phyloP scores from a whole-genome alignment of 176 grass and related monocot genomes.

The Aegilops tauschii region DNA sequence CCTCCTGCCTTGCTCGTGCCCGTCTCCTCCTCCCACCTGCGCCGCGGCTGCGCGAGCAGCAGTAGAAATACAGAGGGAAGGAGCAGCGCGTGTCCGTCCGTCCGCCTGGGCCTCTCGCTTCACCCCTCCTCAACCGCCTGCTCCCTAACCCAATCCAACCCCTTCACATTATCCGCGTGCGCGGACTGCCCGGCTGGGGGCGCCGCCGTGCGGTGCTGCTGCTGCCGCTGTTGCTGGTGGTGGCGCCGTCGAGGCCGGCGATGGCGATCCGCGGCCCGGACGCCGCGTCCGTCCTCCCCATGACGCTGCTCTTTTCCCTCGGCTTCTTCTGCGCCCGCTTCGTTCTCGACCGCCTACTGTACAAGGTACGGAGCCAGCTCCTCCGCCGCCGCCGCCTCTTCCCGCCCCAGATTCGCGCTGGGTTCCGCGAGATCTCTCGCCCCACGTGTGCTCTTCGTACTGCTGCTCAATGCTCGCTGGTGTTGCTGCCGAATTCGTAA shows the following conservation, averaged over 20 bases:
- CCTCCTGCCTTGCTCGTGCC: background rate
- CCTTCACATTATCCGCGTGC: conserved; percentile 40
- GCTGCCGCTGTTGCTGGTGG: background rate
- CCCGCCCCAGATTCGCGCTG: conserved; percentile 35
- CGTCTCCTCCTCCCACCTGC: background rate
- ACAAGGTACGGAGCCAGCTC: conserved; percentile 54
- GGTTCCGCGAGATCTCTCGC: conserved; percentile 40
- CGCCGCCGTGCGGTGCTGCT: background rate
- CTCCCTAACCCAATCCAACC: background rate
- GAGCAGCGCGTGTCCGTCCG: background rate
- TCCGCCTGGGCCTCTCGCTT: conserved; percentile 27
- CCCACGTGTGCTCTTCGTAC: background rate
- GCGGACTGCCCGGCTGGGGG: background rate
- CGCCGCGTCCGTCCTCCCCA: conserved; percentile 19
- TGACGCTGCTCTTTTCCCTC: conserved; percentile 55
- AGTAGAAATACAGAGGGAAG: conserved; percentile 17
- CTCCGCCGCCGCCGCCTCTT: background rate
- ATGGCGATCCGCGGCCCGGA: conserved; percentile 29
- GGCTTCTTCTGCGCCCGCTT: conserved; percentile 74
- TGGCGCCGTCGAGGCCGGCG: background rate
- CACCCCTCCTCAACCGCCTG: conserved; percentile 1
- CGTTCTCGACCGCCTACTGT: conserved; percentile 79
- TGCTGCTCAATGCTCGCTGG: background rate
- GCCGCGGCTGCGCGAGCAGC: background rate
- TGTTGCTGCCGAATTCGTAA: background rate